A percentile compares a stretch with the other conserved stretches of the same genome.
Evolutionary conservation across 2,329 filamentous ascomycete genomes (phyloP).

Genomic region (Aureobasidium sp.): DNA sequence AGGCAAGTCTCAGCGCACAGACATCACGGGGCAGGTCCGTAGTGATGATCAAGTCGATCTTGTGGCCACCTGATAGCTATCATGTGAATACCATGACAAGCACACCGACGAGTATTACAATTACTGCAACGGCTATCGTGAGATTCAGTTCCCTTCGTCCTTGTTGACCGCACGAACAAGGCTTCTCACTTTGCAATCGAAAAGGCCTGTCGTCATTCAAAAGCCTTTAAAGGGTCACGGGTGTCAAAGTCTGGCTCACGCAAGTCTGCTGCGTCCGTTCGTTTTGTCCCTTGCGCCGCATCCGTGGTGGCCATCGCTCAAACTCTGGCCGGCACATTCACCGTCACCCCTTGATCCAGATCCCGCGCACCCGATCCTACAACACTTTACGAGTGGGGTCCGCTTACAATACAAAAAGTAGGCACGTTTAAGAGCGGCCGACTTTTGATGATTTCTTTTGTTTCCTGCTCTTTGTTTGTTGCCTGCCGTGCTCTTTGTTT

Average conservation of each 20-base stretch:
- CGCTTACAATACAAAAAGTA: not conserved
- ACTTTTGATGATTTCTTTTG: not conserved
- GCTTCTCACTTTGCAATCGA: not conserved
- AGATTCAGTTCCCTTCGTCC: not conserved
- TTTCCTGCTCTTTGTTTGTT: not conserved
- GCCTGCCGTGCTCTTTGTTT: not conserved
- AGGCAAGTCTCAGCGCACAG: slow-evolving; percentile 3
- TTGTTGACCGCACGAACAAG: not conserved
- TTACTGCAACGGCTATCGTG: slow-evolving; percentile 5
- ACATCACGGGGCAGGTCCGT: not conserved
- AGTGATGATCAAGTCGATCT: slow-evolving; percentile 8
- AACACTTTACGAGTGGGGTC: not conserved
- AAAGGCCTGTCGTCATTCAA: not conserved
- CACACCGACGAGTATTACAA: not conserved
- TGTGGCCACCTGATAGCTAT: slow-evolving; percentile 7
- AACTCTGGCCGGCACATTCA: not conserved
- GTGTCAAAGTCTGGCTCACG: not conserved
- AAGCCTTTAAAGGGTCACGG: not conserved
- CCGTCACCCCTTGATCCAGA: not conserved
- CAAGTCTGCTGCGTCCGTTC: slow-evolving; percentile 3
- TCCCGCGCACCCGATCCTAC: not conserved
- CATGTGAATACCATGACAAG: slow-evolving; percentile 5
- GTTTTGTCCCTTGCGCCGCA: slow-evolving; percentile 10
- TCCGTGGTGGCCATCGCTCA: not conserved
- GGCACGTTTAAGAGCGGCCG: not conserved